Evolutionary conservation across 2,329 filamentous ascomycete genomes (phyloP), one percentile per base, ranked within the genome.

Genomic region (Ophiosphaerella narmari): DNA sequence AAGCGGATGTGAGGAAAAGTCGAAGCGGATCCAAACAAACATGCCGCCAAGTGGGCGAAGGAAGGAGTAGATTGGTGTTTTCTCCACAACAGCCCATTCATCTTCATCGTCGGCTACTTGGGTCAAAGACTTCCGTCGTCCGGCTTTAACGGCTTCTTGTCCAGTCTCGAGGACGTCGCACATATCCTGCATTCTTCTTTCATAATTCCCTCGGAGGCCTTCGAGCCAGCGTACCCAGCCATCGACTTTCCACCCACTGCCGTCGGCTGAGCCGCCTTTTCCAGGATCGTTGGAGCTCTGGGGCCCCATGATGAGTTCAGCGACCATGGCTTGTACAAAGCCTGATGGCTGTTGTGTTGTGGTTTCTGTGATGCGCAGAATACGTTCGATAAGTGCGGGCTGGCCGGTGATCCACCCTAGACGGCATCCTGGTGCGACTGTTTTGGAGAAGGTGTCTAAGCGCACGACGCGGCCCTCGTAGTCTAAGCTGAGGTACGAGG

Each of bases 391-490:
- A 40, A 97, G 77, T 1, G 78, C 85, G 1, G 91, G 91, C 66
- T 95, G 89, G 0, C 89, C 87, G 0, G 92, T 96, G 58, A 96
- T 86, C 90, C 91, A 97, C 35, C 93, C 93, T 1, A 97, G 78
- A 26, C 93, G 86, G 67, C 90, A 95, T 2, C 93, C 93, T 0
- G 93, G 93, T 0, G 91, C 91, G 14, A 96, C 83, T 0, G 90
- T 95, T 76, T 97, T 97, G 66, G 89, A 94, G 73, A 97, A 97
- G 1, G 92, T 96, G 72, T 97, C 93, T 3, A 97, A 81, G 39
- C 92, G 87, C 50, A 97, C 82, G 36, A 97, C 92, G 32, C 93
- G 87, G 49, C 93, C 93, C 62, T 96, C 89, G 16, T 83, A 82
- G 68, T 97, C 93, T 48, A 97, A 72, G 54, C 82, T 87, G 37